A percentile compares a stretch with the other conserved stretches of the same genome.
These are phyloP conservation scores for Calocera cornea DNA, from an alignment of 768 basidiomycete genomes.

Conservation along the genomic window DNA sequence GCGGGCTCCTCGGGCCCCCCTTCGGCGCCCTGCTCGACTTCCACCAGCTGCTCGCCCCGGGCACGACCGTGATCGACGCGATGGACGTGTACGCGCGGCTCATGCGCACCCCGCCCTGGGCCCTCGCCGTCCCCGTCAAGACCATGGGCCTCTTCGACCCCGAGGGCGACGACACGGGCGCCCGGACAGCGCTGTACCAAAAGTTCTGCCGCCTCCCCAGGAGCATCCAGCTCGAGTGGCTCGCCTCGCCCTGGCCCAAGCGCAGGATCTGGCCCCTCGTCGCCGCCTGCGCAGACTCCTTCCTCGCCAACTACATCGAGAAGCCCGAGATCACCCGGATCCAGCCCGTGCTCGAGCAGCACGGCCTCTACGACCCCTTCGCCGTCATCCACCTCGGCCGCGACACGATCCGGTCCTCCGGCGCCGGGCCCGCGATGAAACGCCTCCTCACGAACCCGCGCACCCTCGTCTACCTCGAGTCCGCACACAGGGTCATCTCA, in stretches of 20 bases:
- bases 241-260: not conserved
- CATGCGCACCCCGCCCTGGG: not conserved
- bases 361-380: not conserved
- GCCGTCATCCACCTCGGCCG: not conserved
- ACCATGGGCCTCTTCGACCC: not conserved
- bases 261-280: not conserved
- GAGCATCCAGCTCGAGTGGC: not conserved
- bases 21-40: slow-evolving; percentile 18
- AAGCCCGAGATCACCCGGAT: slow-evolving; percentile 6
- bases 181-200: not conserved
- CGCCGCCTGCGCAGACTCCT: not conserved
- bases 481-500: slow-evolving; percentile 59
- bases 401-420: not conserved
- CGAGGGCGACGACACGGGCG: not conserved
- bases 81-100: slow-evolving; percentile 24
- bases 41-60: slow-evolving; percentile 22
- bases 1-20: slow-evolving; percentile 36
- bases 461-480: slow-evolving; percentile 40
- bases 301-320: not conserved
- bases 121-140: not conserved
- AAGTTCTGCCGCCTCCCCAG: not conserved
- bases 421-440: not conserved
- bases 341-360: slow-evolving; percentile 12
- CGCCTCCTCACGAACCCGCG: not conserved
- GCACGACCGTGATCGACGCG: slow-evolving; percentile 24